These are phyloP conservation scores for Drosera spatulata DNA, from an alignment of 179 eudicot species.

Conservation along the genomic window DNA sequence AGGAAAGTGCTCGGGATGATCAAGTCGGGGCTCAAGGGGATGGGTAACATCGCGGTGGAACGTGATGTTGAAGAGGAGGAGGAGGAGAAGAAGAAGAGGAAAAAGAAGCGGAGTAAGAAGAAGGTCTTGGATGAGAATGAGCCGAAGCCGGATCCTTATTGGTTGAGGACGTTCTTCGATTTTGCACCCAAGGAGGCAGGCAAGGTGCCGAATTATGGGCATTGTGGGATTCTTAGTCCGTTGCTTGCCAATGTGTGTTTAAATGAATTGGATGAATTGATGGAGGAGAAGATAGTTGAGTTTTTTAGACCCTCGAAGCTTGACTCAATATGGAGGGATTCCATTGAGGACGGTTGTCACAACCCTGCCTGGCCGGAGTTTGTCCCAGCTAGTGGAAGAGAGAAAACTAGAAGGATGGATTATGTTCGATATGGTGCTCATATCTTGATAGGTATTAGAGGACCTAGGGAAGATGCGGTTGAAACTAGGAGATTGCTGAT, in stretches of 20 bases:
- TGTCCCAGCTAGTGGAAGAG: slow-evolving; percentile 73
- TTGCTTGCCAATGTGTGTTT: slow-evolving; percentile 68
- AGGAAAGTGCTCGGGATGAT: slow-evolving; percentile 57
- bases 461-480: slow-evolving; percentile 77
- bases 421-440: slow-evolving; percentile 78
- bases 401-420: slow-evolving; percentile 80
- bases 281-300: slow-evolving; percentile 55
- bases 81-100: slow-evolving; percentile 30
- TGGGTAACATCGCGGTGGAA: background rate
- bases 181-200: slow-evolving; percentile 86
- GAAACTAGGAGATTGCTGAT: slow-evolving; percentile 47
- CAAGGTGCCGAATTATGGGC: slow-evolving; percentile 64
- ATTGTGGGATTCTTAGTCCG: slow-evolving; percentile 88
- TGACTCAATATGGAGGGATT: slow-evolving; percentile 56
- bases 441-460: slow-evolving; percentile 76
- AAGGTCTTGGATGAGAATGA: slow-evolving; percentile 57
- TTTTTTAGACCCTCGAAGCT: slow-evolving; percentile 41
- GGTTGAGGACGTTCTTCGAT: slow-evolving; percentile 65
- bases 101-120: slow-evolving; percentile 31
- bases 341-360: slow-evolving; percentile 49
- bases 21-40: slow-evolving; percentile 26
- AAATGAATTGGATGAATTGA: slow-evolving; percentile 61
- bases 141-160: slow-evolving; percentile 93
- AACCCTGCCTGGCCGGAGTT: slow-evolving; percentile 99
- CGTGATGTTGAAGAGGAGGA: slow-evolving; percentile 11